Evolutionary conservation across 2,329 filamentous ascomycete species (phyloP).

Genomic region (Colletotrichum somersetense): DNA sequence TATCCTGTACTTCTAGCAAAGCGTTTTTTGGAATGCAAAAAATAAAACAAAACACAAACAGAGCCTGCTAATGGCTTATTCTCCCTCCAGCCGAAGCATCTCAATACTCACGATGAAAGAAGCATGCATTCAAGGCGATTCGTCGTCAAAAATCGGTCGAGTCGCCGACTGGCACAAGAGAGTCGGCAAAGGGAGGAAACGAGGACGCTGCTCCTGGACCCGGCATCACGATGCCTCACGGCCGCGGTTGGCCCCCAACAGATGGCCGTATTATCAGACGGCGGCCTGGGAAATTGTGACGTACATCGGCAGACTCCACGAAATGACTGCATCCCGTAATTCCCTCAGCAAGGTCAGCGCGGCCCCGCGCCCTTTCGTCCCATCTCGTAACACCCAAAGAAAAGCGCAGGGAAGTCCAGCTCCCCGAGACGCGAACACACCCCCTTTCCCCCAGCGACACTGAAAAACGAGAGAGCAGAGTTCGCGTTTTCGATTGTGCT

Average conservation of each 20-base stretch:
- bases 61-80: background rate
- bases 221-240: background rate
- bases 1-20: slow-evolving; percentile 34
- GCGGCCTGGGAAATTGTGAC: background rate
- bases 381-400: background rate
- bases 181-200: background rate
- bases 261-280: background rate
- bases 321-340: slow-evolving; percentile 10
- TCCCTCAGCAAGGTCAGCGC: slow-evolving; percentile 34
- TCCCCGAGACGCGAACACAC: background rate
- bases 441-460: background rate
- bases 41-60: background rate
- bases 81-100: background rate
- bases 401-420: slow-evolving; percentile 23
- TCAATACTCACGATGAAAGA: background rate
- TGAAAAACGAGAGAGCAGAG: slow-evolving; percentile 1
- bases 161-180: too few relatives aligned
- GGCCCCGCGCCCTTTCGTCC: slow-evolving; percentile 20
- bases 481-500: slow-evolving; percentile 18
- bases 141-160: background rate
- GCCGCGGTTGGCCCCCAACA: too few relatives aligned
- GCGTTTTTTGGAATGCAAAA: slow-evolving; percentile 22
- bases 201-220: background rate
- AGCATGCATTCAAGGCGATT: background rate
- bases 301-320: background rate